Conservation (phyloP, 768 basidiomycete species). For the Hygrocybe coccinea region DNA sequence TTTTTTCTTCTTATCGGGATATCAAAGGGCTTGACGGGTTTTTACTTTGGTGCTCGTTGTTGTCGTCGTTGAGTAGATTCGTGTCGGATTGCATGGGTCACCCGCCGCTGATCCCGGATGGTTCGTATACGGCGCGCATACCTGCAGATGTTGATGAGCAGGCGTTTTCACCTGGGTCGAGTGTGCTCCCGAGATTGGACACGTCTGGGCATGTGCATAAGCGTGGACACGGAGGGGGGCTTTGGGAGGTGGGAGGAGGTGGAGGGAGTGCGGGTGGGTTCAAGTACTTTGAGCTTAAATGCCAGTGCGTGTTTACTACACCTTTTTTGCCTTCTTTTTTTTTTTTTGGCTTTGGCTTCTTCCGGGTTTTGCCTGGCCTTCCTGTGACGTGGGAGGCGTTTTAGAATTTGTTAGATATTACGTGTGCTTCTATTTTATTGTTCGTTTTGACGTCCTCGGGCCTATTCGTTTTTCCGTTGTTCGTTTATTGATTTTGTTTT, state of each 20-base stretch:
- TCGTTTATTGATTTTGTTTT: too few relatives aligned
- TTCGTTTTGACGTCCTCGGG: too few relatives aligned
- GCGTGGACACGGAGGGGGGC: too few relatives aligned
- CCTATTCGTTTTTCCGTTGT: too few relatives aligned
- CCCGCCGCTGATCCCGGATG: conserved; percentile 52
- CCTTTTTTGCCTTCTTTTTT: neutral
- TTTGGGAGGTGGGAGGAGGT: conserved; percentile 7
- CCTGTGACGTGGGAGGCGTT: too few relatives aligned
- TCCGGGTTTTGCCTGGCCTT: neutral
- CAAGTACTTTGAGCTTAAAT: conserved; percentile 51
- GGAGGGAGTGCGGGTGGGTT: conserved; percentile 11
- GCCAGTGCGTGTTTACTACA: conserved; percentile 43
- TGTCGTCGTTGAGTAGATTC: conserved; percentile 42
- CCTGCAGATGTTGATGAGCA: conserved; percentile 57
- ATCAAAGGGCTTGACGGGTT: too few relatives aligned
- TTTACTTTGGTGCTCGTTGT: neutral
- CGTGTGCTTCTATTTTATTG: too few relatives aligned
- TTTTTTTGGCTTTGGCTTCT: neutral
- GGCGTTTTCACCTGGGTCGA: conserved; percentile 33
- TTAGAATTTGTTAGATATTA: neutral
- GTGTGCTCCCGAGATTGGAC: neutral
- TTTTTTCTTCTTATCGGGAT: too few relatives aligned
- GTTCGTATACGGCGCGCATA: conserved; percentile 50
- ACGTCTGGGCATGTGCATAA: too few relatives aligned
- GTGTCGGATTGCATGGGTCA: conserved; percentile 64